Evolutionary conservation across 805 yeast species (phyloP).

Genomic region (Zygoascus ofunaensis): DNA sequence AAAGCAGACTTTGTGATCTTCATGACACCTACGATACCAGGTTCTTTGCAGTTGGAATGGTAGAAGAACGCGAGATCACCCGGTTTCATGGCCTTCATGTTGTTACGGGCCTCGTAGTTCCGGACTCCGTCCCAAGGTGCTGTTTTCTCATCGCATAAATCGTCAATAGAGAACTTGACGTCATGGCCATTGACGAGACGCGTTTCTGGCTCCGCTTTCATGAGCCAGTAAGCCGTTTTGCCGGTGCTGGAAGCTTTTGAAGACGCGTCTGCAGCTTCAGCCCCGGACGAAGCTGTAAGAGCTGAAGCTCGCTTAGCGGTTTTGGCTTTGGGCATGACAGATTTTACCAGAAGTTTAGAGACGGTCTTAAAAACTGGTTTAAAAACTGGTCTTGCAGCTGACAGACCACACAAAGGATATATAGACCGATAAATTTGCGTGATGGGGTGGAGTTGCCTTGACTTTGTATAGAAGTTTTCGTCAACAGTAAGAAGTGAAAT

Average conservation of each 20-base stretch:
- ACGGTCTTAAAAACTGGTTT: too few relatives aligned
- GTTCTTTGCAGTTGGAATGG: conserved; percentile 46
- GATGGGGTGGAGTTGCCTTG: too few relatives aligned
- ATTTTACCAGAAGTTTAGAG: not conserved
- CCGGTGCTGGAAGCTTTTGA: not conserved
- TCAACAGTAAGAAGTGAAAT: too few relatives aligned
- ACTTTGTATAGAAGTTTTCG: too few relatives aligned
- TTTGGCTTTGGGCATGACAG: conserved; percentile 1
- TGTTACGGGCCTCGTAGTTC: conserved; percentile 48
- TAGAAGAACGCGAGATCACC: conserved; percentile 45
- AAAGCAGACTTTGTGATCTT: conserved; percentile 25
- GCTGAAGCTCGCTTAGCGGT: not conserved
- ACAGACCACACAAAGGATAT: too few relatives aligned
- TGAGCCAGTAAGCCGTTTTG: conserved; percentile 39
- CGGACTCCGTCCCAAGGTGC: conserved; percentile 57
- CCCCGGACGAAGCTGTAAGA: not conserved
- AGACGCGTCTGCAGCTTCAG: not conserved
- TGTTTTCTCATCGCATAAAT: conserved; percentile 30
- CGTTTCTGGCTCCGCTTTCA: conserved; percentile 47
- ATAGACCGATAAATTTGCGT: too few relatives aligned
- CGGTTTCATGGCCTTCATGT: conserved; percentile 38
- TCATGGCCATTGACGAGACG: conserved; percentile 43
- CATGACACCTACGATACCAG: conserved; percentile 46
- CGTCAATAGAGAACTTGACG: conserved; percentile 40
- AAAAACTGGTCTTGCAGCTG: too few relatives aligned